Base-by-base conservation (phyloP, 192 early-diverging fungal genomes). In the Coemansia sp. region DNA sequence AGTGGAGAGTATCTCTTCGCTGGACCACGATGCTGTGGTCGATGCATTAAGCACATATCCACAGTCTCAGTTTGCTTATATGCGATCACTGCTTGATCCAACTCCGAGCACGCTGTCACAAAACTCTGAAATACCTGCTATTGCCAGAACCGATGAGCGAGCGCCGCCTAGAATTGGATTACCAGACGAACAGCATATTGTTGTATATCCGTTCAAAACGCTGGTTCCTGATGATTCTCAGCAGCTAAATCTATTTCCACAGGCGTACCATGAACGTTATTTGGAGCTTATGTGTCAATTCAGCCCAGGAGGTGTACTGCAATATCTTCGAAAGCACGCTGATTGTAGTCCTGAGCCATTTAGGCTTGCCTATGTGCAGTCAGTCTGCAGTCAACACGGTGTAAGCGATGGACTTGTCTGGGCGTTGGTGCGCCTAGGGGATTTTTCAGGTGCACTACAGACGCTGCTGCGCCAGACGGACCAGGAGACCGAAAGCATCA, bases 341-440 rank as follows among this genome's bases (percentile, higher is more conserved):
- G 73, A 81, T 58, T 59, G 57, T 7, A 65, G 59, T 41, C 65
- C 73, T 10, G 73, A 74, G 60, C 73, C 78, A 16, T 72, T 75
- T 32, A 53, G 73, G 1, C 62, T 81, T 8, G 38, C 68, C 2
- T 63, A 58, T 32, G 78, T 81, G 62, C 68, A 71, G 49, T 26
- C 55, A 0, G 60, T 75, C 12, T 81, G 78, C 54, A 38, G 49
- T 28, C 52, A 62, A 28, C 47, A 72, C 34, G 62, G 53, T 10
- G 69, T 75, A 24, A 54, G 49, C 28, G 73, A 81, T 24, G 78
- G 73, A 0, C 64, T 81, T 32, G 78, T 81, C 16, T 81, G 78
- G 78, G 67, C 67, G 9, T 60, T 75, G 21, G 61, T 74, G 38
- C 72, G 73, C 1, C 60, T 75, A 21, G 78, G 78, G 31, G 78